These are phyloP conservation scores for Chlamydomonas incerta DNA, from an alignment of 139 green algal species.

Conservation along the genomic window DNA sequence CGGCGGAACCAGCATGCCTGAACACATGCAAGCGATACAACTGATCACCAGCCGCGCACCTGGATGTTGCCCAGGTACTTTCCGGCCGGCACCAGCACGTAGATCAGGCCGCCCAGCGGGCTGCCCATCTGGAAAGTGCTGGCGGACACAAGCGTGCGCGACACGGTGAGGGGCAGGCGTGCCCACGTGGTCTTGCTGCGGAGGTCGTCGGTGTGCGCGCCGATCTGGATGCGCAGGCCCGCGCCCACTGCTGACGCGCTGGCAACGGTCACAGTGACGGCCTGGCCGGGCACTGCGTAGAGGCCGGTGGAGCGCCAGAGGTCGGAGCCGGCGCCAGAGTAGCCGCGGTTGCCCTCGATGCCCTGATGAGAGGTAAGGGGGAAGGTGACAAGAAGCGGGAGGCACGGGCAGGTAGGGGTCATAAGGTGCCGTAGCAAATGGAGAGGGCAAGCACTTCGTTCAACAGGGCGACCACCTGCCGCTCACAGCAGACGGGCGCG, in stretches of 20 bases:
- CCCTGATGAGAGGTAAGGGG: too few relatives aligned
- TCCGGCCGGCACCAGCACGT: background rate
- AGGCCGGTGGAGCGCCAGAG: constrained; percentile 21
- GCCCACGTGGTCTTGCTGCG: background rate
- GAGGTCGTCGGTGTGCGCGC: constrained; percentile 22
- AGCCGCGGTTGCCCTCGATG: too few relatives aligned
- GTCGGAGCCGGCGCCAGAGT: background rate
- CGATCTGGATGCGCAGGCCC: constrained; percentile 11
- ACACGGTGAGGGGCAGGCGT: background rate
- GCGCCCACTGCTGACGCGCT: background rate
- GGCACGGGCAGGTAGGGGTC: too few relatives aligned
- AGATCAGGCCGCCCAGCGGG: constrained; percentile 26
- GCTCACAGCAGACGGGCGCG: too few relatives aligned
- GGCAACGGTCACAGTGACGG: background rate
- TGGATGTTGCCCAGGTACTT: background rate
- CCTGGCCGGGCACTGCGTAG: background rate
- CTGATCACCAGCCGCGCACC: too few relatives aligned
- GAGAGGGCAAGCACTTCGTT: too few relatives aligned
- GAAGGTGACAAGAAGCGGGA: too few relatives aligned
- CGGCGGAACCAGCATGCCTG: too few relatives aligned
- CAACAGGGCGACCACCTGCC: too few relatives aligned
- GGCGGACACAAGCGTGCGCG: background rate
- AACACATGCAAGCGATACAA: too few relatives aligned
- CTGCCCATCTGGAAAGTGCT: background rate
- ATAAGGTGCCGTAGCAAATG: too few relatives aligned